Percentiles rank a stretch among this genome's conserved stretches.
Evolutionary conservation across 331 rosid species (phyloP).

Genomic region (Acacia concinna): DNA sequence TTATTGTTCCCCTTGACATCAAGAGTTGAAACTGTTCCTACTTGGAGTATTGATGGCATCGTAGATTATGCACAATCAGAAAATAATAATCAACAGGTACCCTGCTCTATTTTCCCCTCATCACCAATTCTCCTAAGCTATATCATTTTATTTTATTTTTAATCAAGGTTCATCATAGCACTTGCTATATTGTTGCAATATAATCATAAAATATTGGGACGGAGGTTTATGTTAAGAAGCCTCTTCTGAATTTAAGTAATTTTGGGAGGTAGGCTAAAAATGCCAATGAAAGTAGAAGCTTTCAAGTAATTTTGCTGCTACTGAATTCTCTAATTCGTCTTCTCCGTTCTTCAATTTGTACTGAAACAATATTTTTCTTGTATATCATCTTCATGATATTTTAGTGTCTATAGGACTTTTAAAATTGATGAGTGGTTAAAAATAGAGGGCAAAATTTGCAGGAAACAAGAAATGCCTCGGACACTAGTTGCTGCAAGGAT

Average conservation of each 20-base stretch:
- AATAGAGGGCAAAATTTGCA: conserved; percentile 41
- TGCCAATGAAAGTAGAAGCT: not conserved
- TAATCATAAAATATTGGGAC: conserved; percentile 7
- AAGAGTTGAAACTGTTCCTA: conserved; percentile 53
- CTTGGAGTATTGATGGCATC: conserved; percentile 78
- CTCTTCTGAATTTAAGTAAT: conserved; percentile 3
- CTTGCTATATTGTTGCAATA: not conserved
- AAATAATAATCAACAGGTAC: conserved; percentile 63
- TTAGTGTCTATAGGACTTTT: not conserved
- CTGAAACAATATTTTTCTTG: not conserved
- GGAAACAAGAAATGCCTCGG: conserved; percentile 51
- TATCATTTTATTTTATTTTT: not conserved
- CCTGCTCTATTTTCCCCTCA: not conserved
- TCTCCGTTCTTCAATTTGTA: not conserved
- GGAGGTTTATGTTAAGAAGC: not conserved
- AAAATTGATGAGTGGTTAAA: not conserved
- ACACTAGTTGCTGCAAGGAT: conserved; percentile 43
- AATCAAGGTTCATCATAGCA: conserved; percentile 1
- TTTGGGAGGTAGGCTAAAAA: not conserved
- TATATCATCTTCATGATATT: conserved; percentile 2
- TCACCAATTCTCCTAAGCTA: not conserved
- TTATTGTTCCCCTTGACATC: conserved; percentile 79
- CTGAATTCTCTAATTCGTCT: not conserved
- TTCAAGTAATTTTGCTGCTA: conserved; percentile 1
- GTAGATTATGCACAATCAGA: conserved; percentile 70